These are phyloP conservation scores for Albatrellus sp. DNA, from an alignment of 1,284 basidiomycete genomes.

Conservation along the genomic window DNA sequence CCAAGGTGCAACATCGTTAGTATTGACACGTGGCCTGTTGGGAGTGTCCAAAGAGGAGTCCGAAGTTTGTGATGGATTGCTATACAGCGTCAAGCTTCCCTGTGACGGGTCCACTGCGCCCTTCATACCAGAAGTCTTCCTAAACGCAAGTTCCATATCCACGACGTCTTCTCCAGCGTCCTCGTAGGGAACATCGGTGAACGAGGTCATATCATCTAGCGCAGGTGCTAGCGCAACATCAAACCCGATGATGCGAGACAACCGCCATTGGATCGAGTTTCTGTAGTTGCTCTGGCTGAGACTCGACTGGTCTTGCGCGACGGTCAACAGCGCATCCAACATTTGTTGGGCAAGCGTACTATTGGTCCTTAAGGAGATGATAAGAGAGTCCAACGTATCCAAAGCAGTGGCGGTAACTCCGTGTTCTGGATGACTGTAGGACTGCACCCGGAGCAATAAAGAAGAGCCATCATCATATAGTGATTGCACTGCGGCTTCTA, in stretches of 20 bases:
- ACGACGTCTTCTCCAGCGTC: slow-evolving; percentile 44
- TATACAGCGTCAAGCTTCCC: slow-evolving; percentile 14
- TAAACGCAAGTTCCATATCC: slow-evolving; percentile 47
- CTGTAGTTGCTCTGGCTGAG: slow-evolving; percentile 55
- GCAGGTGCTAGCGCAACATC: slow-evolving; percentile 8
- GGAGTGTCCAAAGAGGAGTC: slow-evolving; percentile 10
- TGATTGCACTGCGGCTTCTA: slow-evolving; percentile 58
- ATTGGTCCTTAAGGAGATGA: slow-evolving; percentile 39
- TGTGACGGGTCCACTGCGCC: slow-evolving; percentile 12
- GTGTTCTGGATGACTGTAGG: slow-evolving; percentile 20
- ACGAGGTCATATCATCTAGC: slow-evolving; percentile 18
- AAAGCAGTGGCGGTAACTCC: slow-evolving; percentile 6
- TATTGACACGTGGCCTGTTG: not conserved
- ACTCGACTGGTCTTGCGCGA: slow-evolving; percentile 61
- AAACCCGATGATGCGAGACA: slow-evolving; percentile 46
- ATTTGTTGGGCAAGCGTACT: slow-evolving; percentile 42
- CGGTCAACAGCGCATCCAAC: slow-evolving; percentile 42
- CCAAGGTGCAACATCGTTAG: not conserved
- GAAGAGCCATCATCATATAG: slow-evolving; percentile 57
- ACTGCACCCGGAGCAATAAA: slow-evolving; percentile 45
- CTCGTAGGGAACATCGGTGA: slow-evolving; percentile 21
- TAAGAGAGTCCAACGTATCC: slow-evolving; percentile 19
- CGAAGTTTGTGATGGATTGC: slow-evolving; percentile 16
- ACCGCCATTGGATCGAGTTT: slow-evolving; percentile 61
- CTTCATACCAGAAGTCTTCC: slow-evolving; percentile 16